Evolutionary conservation across 2,329 filamentous ascomycete species (phyloP), one percentile per base, ranked within the genome.

Genomic region (Aureobasidium sp.): DNA sequence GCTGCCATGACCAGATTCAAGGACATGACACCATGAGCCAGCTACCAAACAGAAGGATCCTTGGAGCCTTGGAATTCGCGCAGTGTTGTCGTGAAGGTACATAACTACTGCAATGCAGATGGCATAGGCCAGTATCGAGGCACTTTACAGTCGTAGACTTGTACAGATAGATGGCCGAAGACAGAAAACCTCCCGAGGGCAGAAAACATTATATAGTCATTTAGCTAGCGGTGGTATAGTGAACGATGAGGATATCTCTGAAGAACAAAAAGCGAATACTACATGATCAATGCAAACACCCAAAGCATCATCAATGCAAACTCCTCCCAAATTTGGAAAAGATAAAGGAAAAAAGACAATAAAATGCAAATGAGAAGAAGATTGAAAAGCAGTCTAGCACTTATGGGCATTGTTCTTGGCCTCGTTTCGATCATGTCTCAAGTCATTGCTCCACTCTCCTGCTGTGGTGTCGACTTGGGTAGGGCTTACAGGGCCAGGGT

Each of bases 401-500:
- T 55, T 20, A 23, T 44, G 39, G 17, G 51, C 42, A 23, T 62
- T 47, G 26, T 20, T 15, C 15, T 42, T 34, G n/a, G 50, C 51
- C 23, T 50, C 51, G n/a, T 32, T n/a, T 10, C 26, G 13, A 26
- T 63, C 61, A 13, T 46, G 44, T 47, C 41, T 55, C 32, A 65
- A 26, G 27, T 64, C 29, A 0, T 57, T 44, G 44, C 57, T 59
- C 64, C 64, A 66, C 20, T 66, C 62, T 32, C 64, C 64, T 20
- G 56, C 61, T 20, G 64, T 66, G n/a, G 62, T 48, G 29, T 64
- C 57, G 37, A 66, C 59, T 46, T 62, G 47, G 3, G 64, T 66
- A 10, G 64, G 64, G 37, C 62, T 66, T 13, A 63, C 34, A 7
- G 62, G 61, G 3, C 57, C 61, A 12, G 17, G 26, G 9, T 48